Evolutionary conservation across 768 basidiomycete species (phyloP), one percentile per base, ranked within the genome.

Genomic region (Suillus placidus): DNA sequence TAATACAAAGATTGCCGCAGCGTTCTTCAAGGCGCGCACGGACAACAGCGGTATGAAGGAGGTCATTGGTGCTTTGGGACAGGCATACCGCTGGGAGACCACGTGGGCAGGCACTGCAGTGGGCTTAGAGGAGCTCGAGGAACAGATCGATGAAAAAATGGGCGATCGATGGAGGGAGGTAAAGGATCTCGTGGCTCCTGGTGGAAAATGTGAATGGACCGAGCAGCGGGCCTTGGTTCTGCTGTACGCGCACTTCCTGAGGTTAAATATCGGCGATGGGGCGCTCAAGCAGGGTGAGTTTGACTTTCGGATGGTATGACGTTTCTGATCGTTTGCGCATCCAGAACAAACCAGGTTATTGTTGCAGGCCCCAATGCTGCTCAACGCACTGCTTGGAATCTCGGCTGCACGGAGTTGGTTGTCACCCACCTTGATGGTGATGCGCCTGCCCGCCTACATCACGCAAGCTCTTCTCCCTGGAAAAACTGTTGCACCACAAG

Each of bases 1-100:
- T 64, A 82, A 93, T 66, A 87, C 89, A 30, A 82, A 81, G 47
- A 93, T 94, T 0, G 97, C 97, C 3, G 88, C 94, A 37, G 81
- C 84, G 0, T 95, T 95, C 81, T 99, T 97, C 88, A 93, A 91
- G 74, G 81, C 84, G 5, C 70, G 97, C n/a, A 86, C 84, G 35
- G 97, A 99, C 73, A 88, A 90, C 32, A 89, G 91, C 10, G 83
- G 83, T 0, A 85, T 94, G 68, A 81, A 85, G 37, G 90, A 93
- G 55, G 82, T 97, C 13, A 75, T 97, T 65, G 84, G 85, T 23
- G 84, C 90, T 4, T 80, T 99, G 23, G 86, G 89, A 32, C 82
- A 85, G 67, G 86, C 88, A 0, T 90, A 85, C 73, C 79, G 83
- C 70, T 87, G 84, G 80, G 91, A 94, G 73, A 71, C 78, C 7